Evolutionary conservation across 345 rosid genomes (phyloP).

Genomic region (Rhizophora apiculata): DNA sequence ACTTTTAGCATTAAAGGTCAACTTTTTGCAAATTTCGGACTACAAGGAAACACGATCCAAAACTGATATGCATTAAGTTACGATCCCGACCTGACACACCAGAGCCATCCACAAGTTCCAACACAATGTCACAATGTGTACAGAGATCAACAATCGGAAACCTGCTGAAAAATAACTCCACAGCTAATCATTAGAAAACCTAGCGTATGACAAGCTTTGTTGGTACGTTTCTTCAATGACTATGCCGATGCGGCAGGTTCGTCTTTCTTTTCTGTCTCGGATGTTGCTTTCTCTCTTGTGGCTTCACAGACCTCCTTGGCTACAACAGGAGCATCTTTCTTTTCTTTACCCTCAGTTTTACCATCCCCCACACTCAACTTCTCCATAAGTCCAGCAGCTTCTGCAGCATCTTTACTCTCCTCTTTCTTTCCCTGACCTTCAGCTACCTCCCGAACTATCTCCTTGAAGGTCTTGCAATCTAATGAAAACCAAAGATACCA

Average conservation of each 20-base stretch:
- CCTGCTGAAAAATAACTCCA: slow-evolving; percentile 3
- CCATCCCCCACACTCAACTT: slow-evolving; percentile 66
- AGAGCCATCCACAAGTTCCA: too few relatives aligned
- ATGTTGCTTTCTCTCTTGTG: slow-evolving; percentile 23
- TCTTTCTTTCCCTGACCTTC: slow-evolving; percentile 51
- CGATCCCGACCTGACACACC: slow-evolving; percentile 3
- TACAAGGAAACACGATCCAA: too few relatives aligned
- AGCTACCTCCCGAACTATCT: slow-evolving; percentile 50
- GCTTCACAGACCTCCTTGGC: too few relatives aligned
- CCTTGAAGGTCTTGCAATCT: slow-evolving; percentile 60
- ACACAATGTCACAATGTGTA: too few relatives aligned
- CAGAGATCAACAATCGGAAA: background rate
- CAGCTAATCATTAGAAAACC: background rate
- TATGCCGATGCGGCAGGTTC: slow-evolving; percentile 39
- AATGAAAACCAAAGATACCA: slow-evolving; percentile 9
- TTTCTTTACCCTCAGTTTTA: slow-evolving; percentile 25
- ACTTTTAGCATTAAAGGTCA: too few relatives aligned
- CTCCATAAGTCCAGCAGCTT: slow-evolving; percentile 40
- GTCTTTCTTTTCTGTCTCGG: slow-evolving; percentile 43
- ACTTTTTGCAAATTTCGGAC: too few relatives aligned
- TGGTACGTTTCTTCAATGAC: background rate
- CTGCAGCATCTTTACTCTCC: slow-evolving; percentile 1
- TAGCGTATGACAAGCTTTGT: background rate
- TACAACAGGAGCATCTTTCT: slow-evolving; percentile 8
- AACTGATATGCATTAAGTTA: background rate